Conservation (phyloP, 139 green algal species). For the Zygnema cylindricum region DNA sequence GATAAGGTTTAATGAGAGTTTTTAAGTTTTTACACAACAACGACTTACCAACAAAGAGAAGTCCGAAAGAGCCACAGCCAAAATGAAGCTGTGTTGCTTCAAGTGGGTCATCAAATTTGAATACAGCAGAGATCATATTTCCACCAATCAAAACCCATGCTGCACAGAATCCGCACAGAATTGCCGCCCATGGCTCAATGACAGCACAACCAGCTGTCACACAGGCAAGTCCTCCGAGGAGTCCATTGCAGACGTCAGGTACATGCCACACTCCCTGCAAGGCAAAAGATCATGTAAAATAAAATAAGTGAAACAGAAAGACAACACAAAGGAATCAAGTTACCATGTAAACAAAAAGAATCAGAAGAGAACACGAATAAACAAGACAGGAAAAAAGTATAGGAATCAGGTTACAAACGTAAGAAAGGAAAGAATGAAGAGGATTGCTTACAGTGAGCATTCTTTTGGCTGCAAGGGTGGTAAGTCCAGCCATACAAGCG, state of each 20-base stretch:
- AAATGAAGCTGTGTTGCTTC: conserved; percentile 81
- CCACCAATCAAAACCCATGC: conserved; percentile 58
- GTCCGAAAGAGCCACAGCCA: conserved; percentile 69
- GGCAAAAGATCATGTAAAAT: background rate
- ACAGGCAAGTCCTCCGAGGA: conserved; percentile 48
- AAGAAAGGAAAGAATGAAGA: background rate
- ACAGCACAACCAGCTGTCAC: conserved; percentile 53
- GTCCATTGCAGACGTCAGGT: conserved; percentile 59
- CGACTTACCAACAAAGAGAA: conserved; percentile 49
- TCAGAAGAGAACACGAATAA: background rate
- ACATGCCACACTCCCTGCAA: conserved; percentile 49
- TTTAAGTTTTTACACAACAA: too few relatives aligned
- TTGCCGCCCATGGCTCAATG: conserved; percentile 59
- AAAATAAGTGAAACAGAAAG: background rate
- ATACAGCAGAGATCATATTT: conserved; percentile 49
- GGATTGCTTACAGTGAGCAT: conserved; percentile 41
- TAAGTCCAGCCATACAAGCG: conserved; percentile 68
- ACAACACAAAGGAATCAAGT: too few relatives aligned
- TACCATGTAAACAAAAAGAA: background rate
- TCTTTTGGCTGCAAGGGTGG: conserved; percentile 64
- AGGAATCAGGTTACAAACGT: background rate
- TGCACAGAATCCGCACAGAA: conserved; percentile 62
- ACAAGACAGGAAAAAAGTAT: too few relatives aligned
- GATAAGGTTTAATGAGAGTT: conserved; percentile 5
- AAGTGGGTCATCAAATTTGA: conserved; percentile 78